Conservation (phyloP, 2,329 filamentous ascomycete genomes). For the Huntiella decipiens region DNA sequence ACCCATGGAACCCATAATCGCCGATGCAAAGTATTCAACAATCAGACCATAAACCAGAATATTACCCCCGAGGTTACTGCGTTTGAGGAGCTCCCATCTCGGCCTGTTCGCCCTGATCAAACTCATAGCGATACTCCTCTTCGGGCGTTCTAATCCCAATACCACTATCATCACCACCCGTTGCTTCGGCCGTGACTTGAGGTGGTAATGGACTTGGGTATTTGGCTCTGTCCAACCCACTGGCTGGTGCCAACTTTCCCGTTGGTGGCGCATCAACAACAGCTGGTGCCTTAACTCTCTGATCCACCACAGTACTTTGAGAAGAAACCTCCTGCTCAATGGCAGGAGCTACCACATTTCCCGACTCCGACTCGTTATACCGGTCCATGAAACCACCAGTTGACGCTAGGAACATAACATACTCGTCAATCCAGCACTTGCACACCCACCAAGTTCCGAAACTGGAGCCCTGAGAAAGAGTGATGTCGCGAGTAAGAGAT, state of each 20-base stretch:
- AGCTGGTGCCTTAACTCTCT: not conserved
- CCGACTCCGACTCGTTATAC: slow-evolving; percentile 23
- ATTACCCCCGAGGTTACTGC: not conserved
- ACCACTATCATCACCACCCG: slow-evolving; percentile 48
- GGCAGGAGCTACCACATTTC: not conserved
- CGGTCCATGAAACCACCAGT: slow-evolving; percentile 68
- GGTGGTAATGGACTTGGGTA: slow-evolving; percentile 22
- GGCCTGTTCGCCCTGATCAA: slow-evolving; percentile 9
- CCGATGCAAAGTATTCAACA: not conserved
- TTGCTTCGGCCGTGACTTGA: slow-evolving; percentile 5
- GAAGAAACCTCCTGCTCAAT: not conserved
- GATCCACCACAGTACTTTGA: not conserved
- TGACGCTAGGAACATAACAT: slow-evolving; percentile 76
- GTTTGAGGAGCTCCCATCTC: slow-evolving; percentile 10
- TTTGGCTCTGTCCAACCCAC: slow-evolving; percentile 20
- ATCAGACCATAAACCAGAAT: not conserved
- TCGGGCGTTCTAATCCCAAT: slow-evolving; percentile 53
- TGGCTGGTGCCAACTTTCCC: not conserved
- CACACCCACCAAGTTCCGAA: slow-evolving; percentile 92
- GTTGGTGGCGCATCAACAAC: not conserved
- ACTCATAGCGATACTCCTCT: slow-evolving; percentile 31
- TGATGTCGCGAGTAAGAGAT: slow-evolving; percentile 63
- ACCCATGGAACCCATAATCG: not conserved
- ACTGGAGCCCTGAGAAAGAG: slow-evolving; percentile 56
- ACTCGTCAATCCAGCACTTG: slow-evolving; percentile 90